Evolutionary conservation across 192 early-diverging fungal genomes (phyloP).

Genomic region (Endogone sp.): DNA sequence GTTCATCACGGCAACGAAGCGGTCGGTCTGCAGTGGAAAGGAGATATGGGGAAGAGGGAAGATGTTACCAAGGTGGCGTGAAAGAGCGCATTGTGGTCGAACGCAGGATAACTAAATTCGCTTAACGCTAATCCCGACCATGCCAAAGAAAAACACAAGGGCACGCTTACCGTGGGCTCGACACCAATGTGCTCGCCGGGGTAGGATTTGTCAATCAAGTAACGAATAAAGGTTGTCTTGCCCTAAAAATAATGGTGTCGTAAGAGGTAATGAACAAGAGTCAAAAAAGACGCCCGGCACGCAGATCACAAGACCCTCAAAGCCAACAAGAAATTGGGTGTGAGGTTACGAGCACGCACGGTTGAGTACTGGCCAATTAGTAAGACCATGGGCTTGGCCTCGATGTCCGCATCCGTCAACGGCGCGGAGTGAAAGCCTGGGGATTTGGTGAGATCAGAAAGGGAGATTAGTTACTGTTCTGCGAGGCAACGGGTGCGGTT

Average conservation of each 20-base stretch:
- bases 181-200: slow-evolving; percentile 82
- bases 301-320: neutral
- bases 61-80: slow-evolving; percentile 4
- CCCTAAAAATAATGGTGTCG: slow-evolving; percentile 36
- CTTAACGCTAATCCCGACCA: no score
- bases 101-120: neutral
- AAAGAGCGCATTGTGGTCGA: neutral
- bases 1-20: slow-evolving; percentile 83
- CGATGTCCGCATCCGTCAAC: slow-evolving; percentile 76
- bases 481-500: slow-evolving; percentile 14
- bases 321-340: neutral
- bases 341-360: slow-evolving; percentile 23
- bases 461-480: no score
- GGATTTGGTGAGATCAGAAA: neutral
- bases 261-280: neutral
- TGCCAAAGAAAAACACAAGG: no score
- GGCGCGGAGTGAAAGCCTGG: slow-evolving; percentile 74
- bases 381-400: slow-evolving; percentile 83
- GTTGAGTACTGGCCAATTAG: slow-evolving; percentile 88
- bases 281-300: neutral
- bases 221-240: slow-evolving; percentile 81
- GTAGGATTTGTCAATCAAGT: slow-evolving; percentile 73
- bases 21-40: slow-evolving; percentile 56
- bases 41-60: neutral
- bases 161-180: slow-evolving; percentile 65